Percentiles rank a stretch among this genome's conserved stretches.
phyloP scores from a whole-genome alignment of 2,329 filamentous ascomycete species.

The Penicillium hordei region DNA sequence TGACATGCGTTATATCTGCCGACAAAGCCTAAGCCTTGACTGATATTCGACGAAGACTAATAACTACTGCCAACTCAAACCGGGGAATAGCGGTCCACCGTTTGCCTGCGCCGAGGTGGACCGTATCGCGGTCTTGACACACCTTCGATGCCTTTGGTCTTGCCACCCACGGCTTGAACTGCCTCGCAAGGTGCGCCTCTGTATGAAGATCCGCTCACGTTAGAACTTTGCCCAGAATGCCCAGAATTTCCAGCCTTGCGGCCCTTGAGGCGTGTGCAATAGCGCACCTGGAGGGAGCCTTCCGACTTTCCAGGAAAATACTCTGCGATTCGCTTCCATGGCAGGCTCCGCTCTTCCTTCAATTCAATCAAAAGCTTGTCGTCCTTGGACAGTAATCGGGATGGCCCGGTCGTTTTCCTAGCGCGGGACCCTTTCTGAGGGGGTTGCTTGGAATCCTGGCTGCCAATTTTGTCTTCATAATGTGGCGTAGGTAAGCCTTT shows the following conservation, averaged over 20 bases:
- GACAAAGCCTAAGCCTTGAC: no score
- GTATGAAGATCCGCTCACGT: no score
- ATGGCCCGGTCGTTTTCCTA: conserved; percentile 4
- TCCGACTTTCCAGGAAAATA: conserved; percentile 11
- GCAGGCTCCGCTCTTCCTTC: conserved; percentile 10
- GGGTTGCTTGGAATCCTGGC: no score
- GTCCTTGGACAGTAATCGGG: conserved; percentile 5
- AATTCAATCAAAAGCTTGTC: conserved; percentile 15
- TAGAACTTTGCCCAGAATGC: neutral
- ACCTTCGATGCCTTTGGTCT: conserved; percentile 4
- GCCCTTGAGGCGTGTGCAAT: conserved; percentile 11
- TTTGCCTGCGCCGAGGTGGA: conserved; percentile 11
- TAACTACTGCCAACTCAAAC: no score
- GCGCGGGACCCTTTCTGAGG: neutral
- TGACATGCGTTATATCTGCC: no score
- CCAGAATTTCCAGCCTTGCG: neutral
- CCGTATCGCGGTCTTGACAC: conserved; percentile 9
- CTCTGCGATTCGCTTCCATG: conserved; percentile 10
- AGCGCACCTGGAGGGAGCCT: conserved; percentile 14
- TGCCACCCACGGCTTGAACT: neutral
- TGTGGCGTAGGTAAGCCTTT: neutral
- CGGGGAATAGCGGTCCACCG: conserved; percentile 1
- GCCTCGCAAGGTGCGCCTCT: no score
- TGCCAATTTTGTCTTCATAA: no score
- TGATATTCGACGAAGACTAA: no score